Base-by-base conservation (phyloP, 2,329 filamentous ascomycete genomes). In the Diaporthe sp. region DNA sequence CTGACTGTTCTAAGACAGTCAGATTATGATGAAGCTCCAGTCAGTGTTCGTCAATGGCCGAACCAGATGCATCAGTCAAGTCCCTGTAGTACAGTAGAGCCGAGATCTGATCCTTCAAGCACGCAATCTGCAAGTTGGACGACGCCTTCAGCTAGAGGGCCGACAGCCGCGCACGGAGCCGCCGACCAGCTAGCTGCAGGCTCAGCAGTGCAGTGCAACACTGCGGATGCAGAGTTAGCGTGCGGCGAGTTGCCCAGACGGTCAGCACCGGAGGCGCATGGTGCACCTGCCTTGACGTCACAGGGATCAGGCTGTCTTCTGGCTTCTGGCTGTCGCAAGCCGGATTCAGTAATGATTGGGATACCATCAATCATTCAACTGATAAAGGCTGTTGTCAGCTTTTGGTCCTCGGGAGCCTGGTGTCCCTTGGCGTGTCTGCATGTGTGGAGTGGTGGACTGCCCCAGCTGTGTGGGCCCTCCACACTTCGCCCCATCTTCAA, bases 101-200 rank as follows among this genome's bases (percentile, higher is more conserved):
- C 42, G 42, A 51, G 37, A 25, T 53, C 63, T 53, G 65, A 53
- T 68, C 47, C 47, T 68, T 53, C 65, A 68, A 68, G 65, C 65
- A 68, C 65, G 65, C 65, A 68, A 68, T 68, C 65, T 68, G 63
- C 63, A 25, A 4, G 47, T 37, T 68, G 44, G 44, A 68, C 44
- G 31, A 51, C 44, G 63, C 22, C 47, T 63, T 63, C 47, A 42
- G 37, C 31, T 28, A 37, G 28, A 20, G 39, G 42, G 39, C 63
- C 63, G 63, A 68, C 47, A 68, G 5, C 63, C 44, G 63, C 63
- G 63, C 63, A 68, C 63, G 63, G 63, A 37, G 63, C 63, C 63
- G 63, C 63, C 63, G 63, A 51, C 63, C 44, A 37, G 42, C 28
- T 44, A 49, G n/a, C 42, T 22, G 42, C 60, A 31, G 28, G 28